Conservation (phyloP, 2,329 filamentous ascomycete genomes). For the Xylaria sp. region DNA sequence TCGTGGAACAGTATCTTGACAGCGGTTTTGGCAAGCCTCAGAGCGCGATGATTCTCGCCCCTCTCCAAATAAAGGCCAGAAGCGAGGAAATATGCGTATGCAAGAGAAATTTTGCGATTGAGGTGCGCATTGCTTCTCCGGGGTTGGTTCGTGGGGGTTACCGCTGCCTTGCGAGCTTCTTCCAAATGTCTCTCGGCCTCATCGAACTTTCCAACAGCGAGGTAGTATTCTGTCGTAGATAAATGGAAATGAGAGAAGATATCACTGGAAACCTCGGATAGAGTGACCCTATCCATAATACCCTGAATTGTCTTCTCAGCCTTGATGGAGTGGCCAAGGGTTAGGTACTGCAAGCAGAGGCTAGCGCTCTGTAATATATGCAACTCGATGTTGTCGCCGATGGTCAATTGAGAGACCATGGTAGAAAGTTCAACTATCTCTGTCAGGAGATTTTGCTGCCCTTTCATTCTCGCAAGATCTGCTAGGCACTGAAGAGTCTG, state of each 20-base stretch:
- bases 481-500: slow-evolving; percentile 56
- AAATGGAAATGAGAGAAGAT: slow-evolving; percentile 65
- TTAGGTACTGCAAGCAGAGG: slow-evolving; percentile 59
- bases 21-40: slow-evolving; percentile 61
- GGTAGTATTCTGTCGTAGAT: slow-evolving; percentile 74
- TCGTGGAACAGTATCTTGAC: slow-evolving; percentile 62
- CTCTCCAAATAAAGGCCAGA: slow-evolving; percentile 69
- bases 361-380: slow-evolving; percentile 54
- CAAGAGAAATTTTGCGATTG: slow-evolving; percentile 57
- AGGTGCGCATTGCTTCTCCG: slow-evolving; percentile 47
- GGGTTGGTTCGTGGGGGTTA: slow-evolving; percentile 32
- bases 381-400: slow-evolving; percentile 43
- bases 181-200: slow-evolving; percentile 57
- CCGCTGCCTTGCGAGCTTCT: slow-evolving; percentile 48
- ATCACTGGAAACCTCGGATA: slow-evolving; percentile 48
- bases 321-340: slow-evolving; percentile 57
- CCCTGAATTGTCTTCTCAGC: slow-evolving; percentile 57
- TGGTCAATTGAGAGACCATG: slow-evolving; percentile 47
- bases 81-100: slow-evolving; percentile 66
- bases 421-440: slow-evolving; percentile 54
- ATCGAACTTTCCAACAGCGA: slow-evolving; percentile 68
- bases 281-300: slow-evolving; percentile 58
- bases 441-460: slow-evolving; percentile 53
- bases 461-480: slow-evolving; percentile 58
- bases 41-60: slow-evolving; percentile 63